Base-by-base conservation (phyloP, 2,329 filamentous ascomycete genomes). In the Phyllosticta ampelicida region DNA sequence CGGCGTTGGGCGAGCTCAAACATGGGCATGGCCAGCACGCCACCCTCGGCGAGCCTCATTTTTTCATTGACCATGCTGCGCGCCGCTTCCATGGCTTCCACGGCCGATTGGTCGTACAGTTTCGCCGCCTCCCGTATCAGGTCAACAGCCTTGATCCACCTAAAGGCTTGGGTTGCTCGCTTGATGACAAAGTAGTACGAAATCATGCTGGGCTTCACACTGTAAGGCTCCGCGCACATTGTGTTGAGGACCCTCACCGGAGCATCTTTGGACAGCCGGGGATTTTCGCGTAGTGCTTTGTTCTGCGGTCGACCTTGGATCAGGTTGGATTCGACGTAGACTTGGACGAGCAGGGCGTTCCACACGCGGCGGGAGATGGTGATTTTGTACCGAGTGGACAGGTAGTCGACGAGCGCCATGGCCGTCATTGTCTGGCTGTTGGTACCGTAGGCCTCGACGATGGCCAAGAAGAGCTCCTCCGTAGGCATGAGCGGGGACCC, bases 361-460 rank as follows among this genome's bases (percentile, higher is more conserved):
- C 89, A 92, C 18, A 83, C 76, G 5, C 76, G 67, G 6, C 67
- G 64, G 0, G 82, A 72, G 44, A 92, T 82, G 1, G 73, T 61
- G 21, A 92, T 71, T 1, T 73, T 62, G 69, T 86, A 88, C 6
- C 74, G 74, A 1, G 71, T 71, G 0, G 87, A 85, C 53, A 91
- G 68, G 63, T 81, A 81, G 60, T 86, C 78, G 11, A 90, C 71
- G 0, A 86, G 65, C 48, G 80, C 76, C 23, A 86, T 66, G 11
- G 82, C 86, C 1, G 77, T 74, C 0, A 76, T 67, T 3, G 90
- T 75, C 57, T 85, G 77, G 53, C 80, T 84, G 69, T 86, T 88
- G 61, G 77, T 78, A n/a, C 86, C 81, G 62, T 86, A 87, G 1
- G 78, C 75, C 66, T 89, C 84, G 5, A 86, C 85, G n/a, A 91